Evolutionary conservation across 83 land plant species (phyloP), one percentile per base, ranked within the genome.

Genomic region (Thuja plicata): DNA sequence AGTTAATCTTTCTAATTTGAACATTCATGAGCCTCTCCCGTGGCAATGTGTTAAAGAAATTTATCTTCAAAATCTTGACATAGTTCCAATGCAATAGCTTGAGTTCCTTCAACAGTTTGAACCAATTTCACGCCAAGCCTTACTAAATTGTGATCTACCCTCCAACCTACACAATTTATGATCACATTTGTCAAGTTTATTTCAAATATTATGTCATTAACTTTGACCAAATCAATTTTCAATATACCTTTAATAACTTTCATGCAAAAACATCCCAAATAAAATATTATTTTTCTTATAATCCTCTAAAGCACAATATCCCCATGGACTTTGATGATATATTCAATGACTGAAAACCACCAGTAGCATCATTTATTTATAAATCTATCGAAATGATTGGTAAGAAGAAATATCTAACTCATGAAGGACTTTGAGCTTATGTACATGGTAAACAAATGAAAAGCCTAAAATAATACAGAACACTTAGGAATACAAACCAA

Each of bases 11-110:
- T 11, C 54, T 12, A 50, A 11, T 50, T 12, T 50, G 11, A 11
- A 70, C 32, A 37, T 57, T 16, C 27, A 77, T 94, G 89, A 48
- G 97, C 99, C 97, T 98, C 99, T 83, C 99, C 99, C 86, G 91
- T 88, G 12, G 96, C 83, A 76, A 98, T 94, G 81, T 97, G 98
- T 88, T 89, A 95, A 35, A 98, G 98, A 84, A 96, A 98, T 88
- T 91, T 97, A 82, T 98, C 99, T 91, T 98, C 99, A 95, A 98
- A 98, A 89, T 98, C 99, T 82, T 99, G 93, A 86, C 99, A 98
- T 57, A 98, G 98, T 89, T 98, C 99, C 88, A 98, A 89, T 73
- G 99, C 99, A 89, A 98, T 90, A 35, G 99, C 99, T 43, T 97
- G 94, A 37, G 99, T 96, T 66, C 99, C 99, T 87, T 98, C 99